These are phyloP conservation scores for Eimeria acervulina DNA, from an alignment of 169 alveolate species.

Conservation along the genomic window DNA sequence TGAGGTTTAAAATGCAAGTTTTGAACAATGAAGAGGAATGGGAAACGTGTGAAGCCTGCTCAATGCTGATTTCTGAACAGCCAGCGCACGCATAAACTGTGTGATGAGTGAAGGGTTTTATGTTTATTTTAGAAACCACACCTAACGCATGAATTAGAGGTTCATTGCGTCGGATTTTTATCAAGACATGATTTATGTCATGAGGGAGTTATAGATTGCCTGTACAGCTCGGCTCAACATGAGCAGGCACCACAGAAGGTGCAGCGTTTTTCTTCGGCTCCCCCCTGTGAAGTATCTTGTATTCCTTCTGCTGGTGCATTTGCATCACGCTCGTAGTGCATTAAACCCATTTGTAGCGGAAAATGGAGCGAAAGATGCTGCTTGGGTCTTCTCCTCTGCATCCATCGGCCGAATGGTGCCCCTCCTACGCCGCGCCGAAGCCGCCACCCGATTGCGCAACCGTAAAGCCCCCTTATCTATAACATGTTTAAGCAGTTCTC, in stretches of 20 bases:
- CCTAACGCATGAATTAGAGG: background rate
- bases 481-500: background rate
- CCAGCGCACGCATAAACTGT: background rate
- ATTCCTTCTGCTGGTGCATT: background rate
- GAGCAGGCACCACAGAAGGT: background rate
- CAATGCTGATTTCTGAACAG: background rate
- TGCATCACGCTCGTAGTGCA: background rate
- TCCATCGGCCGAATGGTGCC: slow-evolving; percentile 71
- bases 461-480: background rate
- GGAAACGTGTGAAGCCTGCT: background rate
- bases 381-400: slow-evolving; percentile 41
- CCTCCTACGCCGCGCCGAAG: slow-evolving; percentile 47
- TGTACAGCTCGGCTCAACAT: slow-evolving; percentile 2
- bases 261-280: background rate
- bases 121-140: background rate
- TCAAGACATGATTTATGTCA: background rate
- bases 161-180: background rate
- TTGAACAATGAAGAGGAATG: background rate
- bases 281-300: background rate
- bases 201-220: background rate
- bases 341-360: background rate
- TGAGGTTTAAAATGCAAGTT: background rate
- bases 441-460: slow-evolving; percentile 53
- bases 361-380: background rate
- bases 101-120: background rate